These are phyloP conservation scores for Aspergillus ruber DNA, from an alignment of 2,329 filamentous ascomycete species.

Conservation along the genomic window DNA sequence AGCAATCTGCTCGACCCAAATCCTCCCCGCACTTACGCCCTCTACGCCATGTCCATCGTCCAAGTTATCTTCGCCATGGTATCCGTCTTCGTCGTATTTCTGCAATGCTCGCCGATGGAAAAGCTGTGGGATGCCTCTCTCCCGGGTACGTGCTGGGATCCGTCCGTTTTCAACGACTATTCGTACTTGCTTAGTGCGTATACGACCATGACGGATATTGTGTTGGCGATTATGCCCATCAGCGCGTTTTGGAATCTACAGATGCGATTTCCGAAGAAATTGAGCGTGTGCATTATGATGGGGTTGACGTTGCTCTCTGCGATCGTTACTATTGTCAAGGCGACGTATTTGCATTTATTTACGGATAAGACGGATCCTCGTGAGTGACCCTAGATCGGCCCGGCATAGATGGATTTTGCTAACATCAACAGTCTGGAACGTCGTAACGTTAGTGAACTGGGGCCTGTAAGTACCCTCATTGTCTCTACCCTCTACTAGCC, in stretches of 20 bases:
- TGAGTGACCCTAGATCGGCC: constrained; percentile 6
- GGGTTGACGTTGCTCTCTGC: constrained; percentile 21
- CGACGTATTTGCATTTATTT: constrained; percentile 20
- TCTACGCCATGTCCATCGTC: constrained; percentile 17
- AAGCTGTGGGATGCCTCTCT: constrained; percentile 17
- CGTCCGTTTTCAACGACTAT: constrained; percentile 16
- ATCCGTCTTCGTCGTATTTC: constrained; percentile 18
- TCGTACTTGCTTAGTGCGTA: constrained; percentile 21
- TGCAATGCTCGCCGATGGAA: constrained; percentile 16
- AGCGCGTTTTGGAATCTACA: constrained; percentile 20
- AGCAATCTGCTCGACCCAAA: constrained; percentile 21
- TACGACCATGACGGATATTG: constrained; percentile 21
- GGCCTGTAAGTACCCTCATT: constrained; percentile 9
- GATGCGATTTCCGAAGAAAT: constrained; percentile 17
- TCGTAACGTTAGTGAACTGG: constrained; percentile 15
- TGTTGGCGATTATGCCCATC: constrained; percentile 20
- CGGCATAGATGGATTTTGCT: background rate
- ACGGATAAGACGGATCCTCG: constrained; percentile 16
- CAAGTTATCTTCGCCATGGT: constrained; percentile 19
- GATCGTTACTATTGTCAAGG: constrained; percentile 21
- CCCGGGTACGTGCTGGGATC: constrained; percentile 16
- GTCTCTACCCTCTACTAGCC: background rate
- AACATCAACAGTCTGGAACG: constrained; percentile 6
- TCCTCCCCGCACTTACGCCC: constrained; percentile 8
- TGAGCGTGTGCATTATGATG: constrained; percentile 22